Conservation (phyloP, 495 filamentous ascomycete genomes). For the Alectoria sarmentosa region DNA sequence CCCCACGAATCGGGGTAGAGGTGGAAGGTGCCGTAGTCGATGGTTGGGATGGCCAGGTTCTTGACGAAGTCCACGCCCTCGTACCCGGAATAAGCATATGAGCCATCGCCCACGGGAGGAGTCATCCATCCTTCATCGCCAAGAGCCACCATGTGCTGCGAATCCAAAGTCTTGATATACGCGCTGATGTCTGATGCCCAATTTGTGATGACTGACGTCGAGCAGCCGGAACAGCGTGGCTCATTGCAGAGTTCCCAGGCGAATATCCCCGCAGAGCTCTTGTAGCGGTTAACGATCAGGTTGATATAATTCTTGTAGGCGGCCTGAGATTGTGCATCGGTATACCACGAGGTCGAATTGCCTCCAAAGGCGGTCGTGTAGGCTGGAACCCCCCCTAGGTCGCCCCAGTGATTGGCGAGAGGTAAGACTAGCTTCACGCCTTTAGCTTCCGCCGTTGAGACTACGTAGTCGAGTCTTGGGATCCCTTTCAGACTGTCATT, state of each 20-base stretch:
- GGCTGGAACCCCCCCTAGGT: slow-evolving; percentile 60
- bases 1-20: slow-evolving; percentile 53
- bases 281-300: slow-evolving; percentile 55
- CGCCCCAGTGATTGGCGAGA: slow-evolving; percentile 45
- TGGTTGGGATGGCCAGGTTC: slow-evolving; percentile 48
- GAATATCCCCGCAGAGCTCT: slow-evolving; percentile 50
- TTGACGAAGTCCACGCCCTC: slow-evolving; percentile 60
- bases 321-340: slow-evolving; percentile 44
- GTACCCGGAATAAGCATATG: slow-evolving; percentile 50
- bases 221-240: slow-evolving; percentile 58
- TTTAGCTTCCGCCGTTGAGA: slow-evolving; percentile 48
- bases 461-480: slow-evolving; percentile 60
- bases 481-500: slow-evolving; percentile 38
- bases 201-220: slow-evolving; percentile 47
- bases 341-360: slow-evolving; percentile 49
- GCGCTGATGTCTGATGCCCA: slow-evolving; percentile 54
- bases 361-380: slow-evolving; percentile 60
- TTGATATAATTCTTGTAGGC: slow-evolving; percentile 58
- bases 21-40: slow-evolving; percentile 65
- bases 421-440: slow-evolving; percentile 53
- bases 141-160: slow-evolving; percentile 59
- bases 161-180: slow-evolving; percentile 59
- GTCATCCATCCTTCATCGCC: slow-evolving; percentile 51
- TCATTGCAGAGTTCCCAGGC: slow-evolving; percentile 70
- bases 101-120: slow-evolving; percentile 37